Evolutionary conservation across 2,329 filamentous ascomycete species (phyloP), one percentile per base, ranked within the genome.

Genomic region (Aureobasidium subglaciale): DNA sequence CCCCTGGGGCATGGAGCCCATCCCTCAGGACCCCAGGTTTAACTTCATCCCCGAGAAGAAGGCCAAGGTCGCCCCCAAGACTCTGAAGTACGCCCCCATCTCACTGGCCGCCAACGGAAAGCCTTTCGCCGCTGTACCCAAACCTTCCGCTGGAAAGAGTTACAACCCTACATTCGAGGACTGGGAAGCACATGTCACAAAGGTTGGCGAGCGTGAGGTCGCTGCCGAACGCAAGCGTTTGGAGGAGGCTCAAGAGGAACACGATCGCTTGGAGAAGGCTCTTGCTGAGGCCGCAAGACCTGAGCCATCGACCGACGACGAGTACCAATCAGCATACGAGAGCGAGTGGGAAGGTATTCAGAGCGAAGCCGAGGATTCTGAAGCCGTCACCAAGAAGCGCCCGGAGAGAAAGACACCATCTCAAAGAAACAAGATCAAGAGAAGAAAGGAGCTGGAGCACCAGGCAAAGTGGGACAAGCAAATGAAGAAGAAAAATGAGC

Each of bases 241-340:
- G 5, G 79, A 77, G 34, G 82, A 81, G 40, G 82, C 84, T 58
- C 81, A 84, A 60, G 82, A 81, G 9, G 88, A 90, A 56, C 78
- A 79, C 27, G 73, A 86, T 60, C 84, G 79, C 64, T 74, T 81
- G 62, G 88, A 90, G 64, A 82, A 87, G 16, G 81, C 85, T 0
- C 83, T 82, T 38, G 91, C 86, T 9, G 84, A 86, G 16, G 88
- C 86, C 2, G 82, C 87, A 62, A 85, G 87, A 2, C 86, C 90
- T 48, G 87, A 88, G 15, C 85, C 84, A 0, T 84, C 88, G 65
- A 59, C 82, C 83, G 68, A 92, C 83, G 77, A 70, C 13, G 90
- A 95, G 58, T 88, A 92, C 64, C 91, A 96, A 67, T 93, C 88
- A 43, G 90, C 88, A 13, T 96, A 90, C 90, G 92, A 96, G 73